Evolutionary conservation across 331 rosid genomes (phyloP).

Genomic region (Stylosanthes scabra): DNA sequence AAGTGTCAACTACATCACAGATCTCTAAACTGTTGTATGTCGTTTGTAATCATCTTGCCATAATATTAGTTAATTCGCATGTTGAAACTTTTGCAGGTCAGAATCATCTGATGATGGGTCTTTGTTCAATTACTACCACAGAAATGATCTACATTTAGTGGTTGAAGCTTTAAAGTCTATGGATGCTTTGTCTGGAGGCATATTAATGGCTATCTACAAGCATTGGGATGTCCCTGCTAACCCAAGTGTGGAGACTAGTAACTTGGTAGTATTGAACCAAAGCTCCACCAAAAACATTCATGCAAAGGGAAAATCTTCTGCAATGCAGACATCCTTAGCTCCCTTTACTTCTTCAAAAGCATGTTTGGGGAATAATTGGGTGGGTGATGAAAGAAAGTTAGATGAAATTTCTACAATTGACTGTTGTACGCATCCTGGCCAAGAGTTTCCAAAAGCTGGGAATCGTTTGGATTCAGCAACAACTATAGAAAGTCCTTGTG

Average conservation of each 20-base stretch:
- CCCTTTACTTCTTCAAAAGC: slow-evolving; percentile 47
- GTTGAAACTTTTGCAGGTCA: slow-evolving; percentile 70
- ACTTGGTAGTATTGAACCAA: slow-evolving; percentile 41
- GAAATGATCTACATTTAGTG: slow-evolving; percentile 71
- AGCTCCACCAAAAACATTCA: slow-evolving; percentile 39
- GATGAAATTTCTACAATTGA: slow-evolving; percentile 46
- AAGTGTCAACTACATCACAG: slow-evolving; percentile 7
- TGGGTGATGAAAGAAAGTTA: slow-evolving; percentile 45
- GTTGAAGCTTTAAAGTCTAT: slow-evolving; percentile 72
- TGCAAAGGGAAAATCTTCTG: slow-evolving; percentile 38
- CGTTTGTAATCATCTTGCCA: slow-evolving; percentile 36
- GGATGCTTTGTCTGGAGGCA: slow-evolving; percentile 58
- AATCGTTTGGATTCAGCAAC: slow-evolving; percentile 48
- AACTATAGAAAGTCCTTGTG: slow-evolving; percentile 54
- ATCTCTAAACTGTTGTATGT: slow-evolving; percentile 20
- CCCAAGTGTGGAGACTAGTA: slow-evolving; percentile 44
- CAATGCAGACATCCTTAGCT: slow-evolving; percentile 37
- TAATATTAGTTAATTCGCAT: slow-evolving; percentile 42
- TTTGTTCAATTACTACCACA: slow-evolving; percentile 72
- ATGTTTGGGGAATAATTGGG: slow-evolving; percentile 51
- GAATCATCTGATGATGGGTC: slow-evolving; percentile 67
- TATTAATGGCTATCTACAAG: slow-evolving; percentile 68
- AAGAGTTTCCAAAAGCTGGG: slow-evolving; percentile 51
- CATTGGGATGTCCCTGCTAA: slow-evolving; percentile 65
- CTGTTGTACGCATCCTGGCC: slow-evolving; percentile 42